A percentile compares a stretch with the other conserved stretches of the same genome.
Conservation (phyloP, 75 land plant genomes). For the Pinus albicaulis region DNA sequence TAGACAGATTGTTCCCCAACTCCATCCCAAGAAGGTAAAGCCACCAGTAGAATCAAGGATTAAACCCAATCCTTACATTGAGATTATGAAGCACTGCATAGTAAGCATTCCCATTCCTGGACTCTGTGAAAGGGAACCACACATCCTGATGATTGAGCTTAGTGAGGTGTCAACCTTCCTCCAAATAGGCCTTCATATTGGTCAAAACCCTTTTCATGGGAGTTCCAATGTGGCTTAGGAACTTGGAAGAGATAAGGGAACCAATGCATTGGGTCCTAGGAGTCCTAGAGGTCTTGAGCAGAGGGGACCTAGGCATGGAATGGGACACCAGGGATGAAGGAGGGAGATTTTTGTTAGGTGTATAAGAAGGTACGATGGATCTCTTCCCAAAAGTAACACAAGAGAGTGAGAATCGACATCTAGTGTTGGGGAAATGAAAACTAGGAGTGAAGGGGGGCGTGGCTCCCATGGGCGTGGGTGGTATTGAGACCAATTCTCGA, state of each 20-base stretch:
- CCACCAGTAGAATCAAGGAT: constrained; percentile 53
- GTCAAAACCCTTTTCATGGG: too few relatives aligned
- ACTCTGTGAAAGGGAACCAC: constrained; percentile 64
- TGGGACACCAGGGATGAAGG: constrained; percentile 7
- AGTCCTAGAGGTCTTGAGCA: constrained; percentile 12
- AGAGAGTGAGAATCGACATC: constrained; percentile 14
- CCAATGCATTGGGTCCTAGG: constrained; percentile 26
- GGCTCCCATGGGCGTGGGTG: too few relatives aligned
- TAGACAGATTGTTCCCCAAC: too few relatives aligned
- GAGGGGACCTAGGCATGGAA: constrained; percentile 15
- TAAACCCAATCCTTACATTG: constrained; percentile 49
- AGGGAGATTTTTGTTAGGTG: constrained; percentile 5
- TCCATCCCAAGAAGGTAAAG: constrained; percentile 56
- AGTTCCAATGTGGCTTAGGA: too few relatives aligned
- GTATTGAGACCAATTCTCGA: too few relatives aligned
- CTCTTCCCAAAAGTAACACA: constrained; percentile 43
- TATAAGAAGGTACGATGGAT: constrained; percentile 15
- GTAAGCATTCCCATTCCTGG: constrained; percentile 47
- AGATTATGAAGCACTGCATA: constrained; percentile 41
- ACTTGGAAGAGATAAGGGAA: constrained; percentile 21
- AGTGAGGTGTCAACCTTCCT: constrained; percentile 41
- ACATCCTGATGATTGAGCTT: too few relatives aligned
- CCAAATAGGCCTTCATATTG: constrained; percentile 35
- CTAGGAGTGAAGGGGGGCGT: too few relatives aligned
- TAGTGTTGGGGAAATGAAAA: too few relatives aligned